A percentile compares a stretch with the other conserved stretches of the same genome.
Conservation (phyloP, 2,329 filamentous ascomycete species). For the Paraphoma chrysanthemicola region DNA sequence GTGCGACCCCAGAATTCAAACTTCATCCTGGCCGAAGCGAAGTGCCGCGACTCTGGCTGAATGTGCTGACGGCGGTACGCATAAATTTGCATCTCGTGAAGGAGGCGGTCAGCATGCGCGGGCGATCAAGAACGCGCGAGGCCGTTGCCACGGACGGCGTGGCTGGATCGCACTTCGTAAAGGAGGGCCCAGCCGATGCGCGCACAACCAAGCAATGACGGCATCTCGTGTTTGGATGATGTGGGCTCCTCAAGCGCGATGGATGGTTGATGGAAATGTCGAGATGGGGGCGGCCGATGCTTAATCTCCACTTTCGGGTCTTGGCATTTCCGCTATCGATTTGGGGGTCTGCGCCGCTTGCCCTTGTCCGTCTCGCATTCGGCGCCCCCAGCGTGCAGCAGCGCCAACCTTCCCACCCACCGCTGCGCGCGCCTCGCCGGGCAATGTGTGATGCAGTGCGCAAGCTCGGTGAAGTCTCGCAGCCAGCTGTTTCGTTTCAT, state of each 20-base stretch:
- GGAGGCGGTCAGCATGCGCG: slow-evolving; percentile 11
- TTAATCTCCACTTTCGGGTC: slow-evolving; percentile 26
- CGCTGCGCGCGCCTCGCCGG: background rate
- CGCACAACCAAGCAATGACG: slow-evolving; percentile 9
- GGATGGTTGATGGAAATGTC: slow-evolving; percentile 30
- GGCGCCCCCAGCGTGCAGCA: slow-evolving; percentile 7
- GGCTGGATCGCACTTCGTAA: slow-evolving; percentile 2
- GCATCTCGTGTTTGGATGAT: slow-evolving; percentile 1
- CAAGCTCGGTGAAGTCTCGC: background rate
- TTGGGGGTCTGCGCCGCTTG: background rate
- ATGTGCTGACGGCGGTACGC: slow-evolving; percentile 17
- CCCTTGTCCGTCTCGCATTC: slow-evolving; percentile 10
- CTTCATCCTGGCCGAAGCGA: slow-evolving; percentile 8
- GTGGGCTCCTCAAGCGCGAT: slow-evolving; percentile 1
- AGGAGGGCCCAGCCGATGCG: background rate
- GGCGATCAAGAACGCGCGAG: background rate
- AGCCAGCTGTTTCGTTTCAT: slow-evolving; percentile 3
- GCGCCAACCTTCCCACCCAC: slow-evolving; percentile 2
- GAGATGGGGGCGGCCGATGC: slow-evolving; percentile 14
- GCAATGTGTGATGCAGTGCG: background rate
- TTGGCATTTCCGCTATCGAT: slow-evolving; percentile 19
- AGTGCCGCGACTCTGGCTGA: slow-evolving; percentile 12
- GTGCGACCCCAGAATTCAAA: slow-evolving; percentile 7
- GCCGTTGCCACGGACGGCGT: slow-evolving; percentile 1
- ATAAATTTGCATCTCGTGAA: slow-evolving; percentile 5